Base-by-base conservation (phyloP, 495 filamentous ascomycete species). In the Ascodesmis nigricans region DNA sequence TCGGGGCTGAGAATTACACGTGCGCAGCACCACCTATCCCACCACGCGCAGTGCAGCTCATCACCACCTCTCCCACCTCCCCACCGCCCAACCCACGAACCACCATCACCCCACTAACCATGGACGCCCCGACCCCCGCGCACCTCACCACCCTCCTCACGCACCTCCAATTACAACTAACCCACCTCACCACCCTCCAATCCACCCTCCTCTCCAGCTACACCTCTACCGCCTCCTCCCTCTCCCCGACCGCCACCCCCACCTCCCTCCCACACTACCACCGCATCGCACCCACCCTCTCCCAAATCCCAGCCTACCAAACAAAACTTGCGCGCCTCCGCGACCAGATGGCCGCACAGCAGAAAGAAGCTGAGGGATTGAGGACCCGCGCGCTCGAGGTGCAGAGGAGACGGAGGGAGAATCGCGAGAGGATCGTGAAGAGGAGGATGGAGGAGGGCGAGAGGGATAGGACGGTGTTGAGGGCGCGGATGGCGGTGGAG, bases 301-400 rank as follows among this genome's bases (percentile, higher is more conserved):
- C 39, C 3, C 33, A 43, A 16, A 52, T 52, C 34, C 48, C 48
- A 14, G 24, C 35, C 20, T 52, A 52, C 31, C 37, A 41, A 21
- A 21, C 33, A 11, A 52, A 52, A 32, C 42, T 52, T 9, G 32
- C 39, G n/a, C 48, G 42, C 1, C 40, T 52, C 18, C 42, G 41
- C 16, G 33, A 25, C 1, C 31, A 33, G 2, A 52, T 52, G 48
- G 39, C 43, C 3, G 34, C 34, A 40, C 47, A 52, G 38, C 36
- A 40, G 24, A 31, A 16, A 4, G 48, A 52, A 24, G 39, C 47
- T 0, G 37, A 45, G 6, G 40, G 36, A 15, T 31, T 52, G 32
- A 46, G 41, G 37, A 29, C 43, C 1, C 35, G 47, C 5, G 48
- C 43, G 5, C 21, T 43, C 9, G 48, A 52, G n/a, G 48, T 40